Percentiles rank a stretch among this genome's conserved stretches.
Evolutionary conservation across 179 eudicot genomes (phyloP).

Genomic region (Heliamphora pulchella): DNA sequence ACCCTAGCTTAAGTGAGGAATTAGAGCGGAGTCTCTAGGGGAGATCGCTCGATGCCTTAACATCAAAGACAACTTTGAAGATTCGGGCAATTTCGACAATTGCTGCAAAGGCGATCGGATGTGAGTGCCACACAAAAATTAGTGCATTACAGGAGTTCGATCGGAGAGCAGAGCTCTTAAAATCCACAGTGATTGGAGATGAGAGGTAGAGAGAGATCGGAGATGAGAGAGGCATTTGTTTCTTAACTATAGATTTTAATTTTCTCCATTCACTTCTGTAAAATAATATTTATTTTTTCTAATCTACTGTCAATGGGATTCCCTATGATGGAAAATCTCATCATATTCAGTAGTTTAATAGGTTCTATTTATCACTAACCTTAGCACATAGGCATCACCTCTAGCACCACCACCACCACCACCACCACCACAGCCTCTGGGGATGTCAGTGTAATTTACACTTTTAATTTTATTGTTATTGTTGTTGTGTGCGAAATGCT

Average conservation of each 20-base stretch:
- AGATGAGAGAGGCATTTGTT: no score
- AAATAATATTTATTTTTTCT: no score
- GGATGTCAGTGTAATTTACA: no score
- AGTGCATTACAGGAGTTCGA: constrained; percentile 24
- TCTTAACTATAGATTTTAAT: no score
- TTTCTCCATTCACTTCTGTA: no score
- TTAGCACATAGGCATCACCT: no score
- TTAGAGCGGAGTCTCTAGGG: constrained; percentile 45
- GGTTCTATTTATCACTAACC: neutral
- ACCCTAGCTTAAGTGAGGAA: constrained; percentile 51
- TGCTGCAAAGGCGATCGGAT: constrained; percentile 26
- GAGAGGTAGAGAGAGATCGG: no score
- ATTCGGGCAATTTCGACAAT: constrained; percentile 77
- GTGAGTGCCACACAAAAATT: constrained; percentile 4
- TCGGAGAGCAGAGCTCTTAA: constrained; percentile 16
- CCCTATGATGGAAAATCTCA: constrained; percentile 1
- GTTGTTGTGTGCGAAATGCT: no score
- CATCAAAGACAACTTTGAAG: constrained; percentile 46
- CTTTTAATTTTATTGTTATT: no score
- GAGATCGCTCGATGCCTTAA: constrained; percentile 41
- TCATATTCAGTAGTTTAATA: neutral
- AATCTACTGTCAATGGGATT: neutral
- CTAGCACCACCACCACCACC: no score
- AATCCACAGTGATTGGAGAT: neutral
- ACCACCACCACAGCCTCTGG: no score